Evolutionary conservation across 2,329 filamentous ascomycete genomes (phyloP).

Genomic region (Colletotrichum horii): DNA sequence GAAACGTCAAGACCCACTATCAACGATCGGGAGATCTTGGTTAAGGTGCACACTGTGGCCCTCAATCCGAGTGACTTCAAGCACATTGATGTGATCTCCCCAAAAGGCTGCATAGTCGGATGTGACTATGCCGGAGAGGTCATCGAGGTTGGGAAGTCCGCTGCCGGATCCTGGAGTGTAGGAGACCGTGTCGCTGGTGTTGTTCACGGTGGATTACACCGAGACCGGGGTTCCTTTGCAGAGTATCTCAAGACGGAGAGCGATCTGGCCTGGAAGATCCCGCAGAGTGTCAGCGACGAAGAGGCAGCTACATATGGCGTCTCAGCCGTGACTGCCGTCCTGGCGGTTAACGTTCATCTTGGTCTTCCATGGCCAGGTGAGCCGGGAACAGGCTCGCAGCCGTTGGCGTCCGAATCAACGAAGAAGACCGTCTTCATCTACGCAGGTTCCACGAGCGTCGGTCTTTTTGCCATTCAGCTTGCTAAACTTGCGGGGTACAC

Average conservation of each 20-base stretch:
- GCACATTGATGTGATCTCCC: constrained; percentile 31
- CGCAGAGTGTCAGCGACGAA: constrained; percentile 24
- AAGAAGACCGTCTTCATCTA: constrained; percentile 26
- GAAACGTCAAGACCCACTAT: background rate
- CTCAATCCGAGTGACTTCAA: constrained; percentile 39
- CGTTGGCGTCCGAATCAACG: background rate
- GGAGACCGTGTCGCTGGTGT: constrained; percentile 33
- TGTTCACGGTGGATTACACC: constrained; percentile 28
- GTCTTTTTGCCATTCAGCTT: constrained; percentile 13
- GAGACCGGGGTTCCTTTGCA: constrained; percentile 31
- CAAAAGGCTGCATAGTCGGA: constrained; percentile 30
- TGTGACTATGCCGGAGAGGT: constrained; percentile 37
- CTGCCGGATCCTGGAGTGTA: background rate
- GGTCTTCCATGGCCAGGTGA: constrained; percentile 24
- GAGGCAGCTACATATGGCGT: constrained; percentile 33
- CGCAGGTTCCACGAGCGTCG: constrained; percentile 26
- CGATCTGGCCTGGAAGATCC: constrained; percentile 30
- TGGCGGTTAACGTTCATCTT: constrained; percentile 27
- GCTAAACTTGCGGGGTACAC: constrained; percentile 1
- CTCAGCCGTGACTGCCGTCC: constrained; percentile 29
- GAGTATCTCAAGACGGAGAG: constrained; percentile 26
- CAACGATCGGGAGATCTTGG: constrained; percentile 26
- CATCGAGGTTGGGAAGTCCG: constrained; percentile 29
- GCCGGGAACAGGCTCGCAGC: background rate
- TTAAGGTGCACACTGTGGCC: constrained; percentile 33